Base-by-base conservation (phyloP, 2,329 filamentous ascomycete genomes). In the Laburnicola sp. region DNA sequence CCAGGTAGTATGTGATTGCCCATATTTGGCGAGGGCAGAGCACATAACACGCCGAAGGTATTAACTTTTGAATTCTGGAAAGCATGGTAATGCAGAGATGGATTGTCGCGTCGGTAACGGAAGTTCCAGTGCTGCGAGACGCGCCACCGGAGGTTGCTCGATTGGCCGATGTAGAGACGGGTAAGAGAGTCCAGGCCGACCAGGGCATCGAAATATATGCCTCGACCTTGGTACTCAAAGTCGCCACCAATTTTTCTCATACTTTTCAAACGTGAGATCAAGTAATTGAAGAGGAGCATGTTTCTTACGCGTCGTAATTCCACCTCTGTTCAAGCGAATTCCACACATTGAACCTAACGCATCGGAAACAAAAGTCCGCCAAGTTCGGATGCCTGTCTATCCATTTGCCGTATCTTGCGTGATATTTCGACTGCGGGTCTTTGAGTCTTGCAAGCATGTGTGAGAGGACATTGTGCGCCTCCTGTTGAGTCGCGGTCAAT, bases 101-200 rank as follows among this genome's bases (percentile, higher is more conserved):
- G 59, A 38, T 73, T 65, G 42, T 72, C 70, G 6, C 70, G 57
- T 0, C 70, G 57, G 40, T 71, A 69, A 7, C 70, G 59, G 35
- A 72, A 73, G 26, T 72, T 67, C 1, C 59, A 40, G 43, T 73
- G 70, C 48, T 73, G 65, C 1, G 56, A 59, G 6, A 66, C 53
- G 8, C 69, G 62, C 9, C 48, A 30, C 4, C 61, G 57, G 1
- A 72, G 48, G n/a, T 60, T 59, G 1, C n/a, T 54, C 1, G 64
- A 55, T 52, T 73, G 70, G 5, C 70, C 70, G 7, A 71, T 51
- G 51, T 73, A 72, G 6, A 64, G 44, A 4, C 69, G 59, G 2
- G 63, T 46, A 31, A 11, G 34, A 32, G 58, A 65, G 49, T 69
- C 65, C 0, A 65, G 50, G 0, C 66, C 65, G 0, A 64, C 35